A percentile compares a stretch with the other conserved stretches of the same genome.
These are phyloP conservation scores for Paecilomyces formosus DNA, from an alignment of 2,329 filamentous ascomycete genomes.

Conservation along the genomic window DNA sequence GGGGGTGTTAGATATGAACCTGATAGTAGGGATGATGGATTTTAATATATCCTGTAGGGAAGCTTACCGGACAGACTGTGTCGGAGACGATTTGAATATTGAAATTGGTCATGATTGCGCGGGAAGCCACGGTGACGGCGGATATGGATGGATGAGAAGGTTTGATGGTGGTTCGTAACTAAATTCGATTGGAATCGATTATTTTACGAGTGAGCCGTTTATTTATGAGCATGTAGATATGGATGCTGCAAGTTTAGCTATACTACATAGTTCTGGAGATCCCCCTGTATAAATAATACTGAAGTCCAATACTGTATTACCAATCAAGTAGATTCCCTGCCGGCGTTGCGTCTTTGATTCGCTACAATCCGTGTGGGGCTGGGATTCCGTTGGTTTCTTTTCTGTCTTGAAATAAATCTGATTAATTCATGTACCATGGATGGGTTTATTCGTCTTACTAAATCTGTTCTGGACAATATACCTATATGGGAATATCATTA, in stretches of 20 bases:
- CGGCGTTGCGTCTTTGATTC: background rate
- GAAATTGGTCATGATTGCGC: slow-evolving; percentile 59
- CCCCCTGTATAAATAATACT: too few relatives aligned
- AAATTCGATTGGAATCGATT: background rate
- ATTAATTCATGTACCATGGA: background rate
- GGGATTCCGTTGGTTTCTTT: background rate
- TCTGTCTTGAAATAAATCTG: background rate
- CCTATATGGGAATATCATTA: too few relatives aligned
- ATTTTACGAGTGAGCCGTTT: too few relatives aligned
- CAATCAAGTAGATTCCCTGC: background rate
- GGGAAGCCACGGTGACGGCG: background rate
- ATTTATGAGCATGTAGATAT: too few relatives aligned
- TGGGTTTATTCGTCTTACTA: background rate
- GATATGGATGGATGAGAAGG: background rate
- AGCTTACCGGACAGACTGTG: slow-evolving; percentile 60
- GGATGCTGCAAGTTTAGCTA: too few relatives aligned
- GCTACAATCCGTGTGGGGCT: background rate
- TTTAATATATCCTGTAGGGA: too few relatives aligned
- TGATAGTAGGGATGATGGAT: background rate
- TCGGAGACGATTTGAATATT: slow-evolving; percentile 74
- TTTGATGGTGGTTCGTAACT: too few relatives aligned
- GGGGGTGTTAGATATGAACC: slow-evolving; percentile 1
- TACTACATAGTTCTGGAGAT: too few relatives aligned
- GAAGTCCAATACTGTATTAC: background rate
- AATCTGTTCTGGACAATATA: too few relatives aligned